These are phyloP conservation scores for Thielaviopsis musarum DNA, from an alignment of 2,329 filamentous ascomycete genomes.

Conservation along the genomic window DNA sequence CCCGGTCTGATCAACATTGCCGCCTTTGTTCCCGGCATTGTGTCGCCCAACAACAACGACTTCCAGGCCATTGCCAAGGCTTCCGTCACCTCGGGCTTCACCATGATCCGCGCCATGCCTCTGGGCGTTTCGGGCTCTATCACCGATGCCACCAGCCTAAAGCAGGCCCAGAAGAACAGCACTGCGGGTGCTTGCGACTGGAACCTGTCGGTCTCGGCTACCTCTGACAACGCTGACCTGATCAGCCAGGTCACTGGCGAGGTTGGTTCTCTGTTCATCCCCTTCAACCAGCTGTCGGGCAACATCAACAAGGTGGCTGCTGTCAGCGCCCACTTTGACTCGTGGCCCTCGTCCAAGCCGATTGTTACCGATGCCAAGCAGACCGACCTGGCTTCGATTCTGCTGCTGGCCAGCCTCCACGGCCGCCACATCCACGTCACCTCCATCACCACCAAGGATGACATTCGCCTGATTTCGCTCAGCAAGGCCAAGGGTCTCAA, in stretches of 20 bases:
- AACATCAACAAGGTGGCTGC: constrained; percentile 74
- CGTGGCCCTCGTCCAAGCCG: constrained; percentile 62
- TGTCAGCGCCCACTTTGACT: constrained; percentile 61
- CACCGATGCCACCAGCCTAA: constrained; percentile 54
- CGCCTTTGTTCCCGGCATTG: constrained; percentile 63
- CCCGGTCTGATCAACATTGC: constrained; percentile 64
- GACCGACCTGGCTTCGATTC: constrained; percentile 64
- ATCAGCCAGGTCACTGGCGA: constrained; percentile 56
- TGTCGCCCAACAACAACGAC: constrained; percentile 45
- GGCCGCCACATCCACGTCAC: constrained; percentile 65
- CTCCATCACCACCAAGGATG: constrained; percentile 65
- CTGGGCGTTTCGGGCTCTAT: constrained; percentile 56
- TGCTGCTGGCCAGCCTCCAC: constrained; percentile 62
- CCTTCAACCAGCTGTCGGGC: constrained; percentile 65
- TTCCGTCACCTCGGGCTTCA: constrained; percentile 59
- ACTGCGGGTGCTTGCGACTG: constrained; percentile 56
- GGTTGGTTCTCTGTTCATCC: constrained; percentile 67
- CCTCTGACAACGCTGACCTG: constrained; percentile 56
- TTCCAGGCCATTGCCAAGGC: constrained; percentile 55
- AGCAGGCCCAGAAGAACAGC: constrained; percentile 53
- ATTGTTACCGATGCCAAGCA: constrained; percentile 69
- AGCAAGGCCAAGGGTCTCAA: constrained; percentile 69
- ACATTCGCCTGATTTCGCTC: constrained; percentile 59
- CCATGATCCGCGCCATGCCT: constrained; percentile 66
- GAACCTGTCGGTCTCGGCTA: constrained; percentile 64